phyloP scores from a whole-genome alignment of 2,329 filamentous ascomycete genomes.

The Alternaria alternata region DNA sequence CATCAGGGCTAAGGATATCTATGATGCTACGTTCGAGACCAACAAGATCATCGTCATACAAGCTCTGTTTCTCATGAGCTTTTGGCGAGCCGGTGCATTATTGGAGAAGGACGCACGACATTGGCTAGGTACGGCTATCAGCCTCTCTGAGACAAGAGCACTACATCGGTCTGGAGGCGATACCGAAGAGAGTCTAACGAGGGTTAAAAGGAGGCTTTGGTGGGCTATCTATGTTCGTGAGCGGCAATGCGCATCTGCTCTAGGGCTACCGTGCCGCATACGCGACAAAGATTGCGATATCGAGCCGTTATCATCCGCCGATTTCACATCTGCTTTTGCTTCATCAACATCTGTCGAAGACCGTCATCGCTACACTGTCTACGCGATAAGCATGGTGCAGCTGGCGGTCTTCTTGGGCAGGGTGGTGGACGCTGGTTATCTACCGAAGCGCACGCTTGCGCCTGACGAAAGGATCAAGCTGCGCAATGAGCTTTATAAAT shows the following conservation, averaged over 20 bases:
- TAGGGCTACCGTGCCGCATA: constrained; percentile 58
- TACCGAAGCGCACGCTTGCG: constrained; percentile 32
- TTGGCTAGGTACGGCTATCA: constrained; percentile 58
- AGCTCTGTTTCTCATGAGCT: constrained; percentile 63
- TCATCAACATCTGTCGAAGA: constrained; percentile 36
- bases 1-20: constrained; percentile 60
- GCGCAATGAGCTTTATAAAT: constrained; percentile 48
- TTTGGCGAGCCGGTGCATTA: constrained; percentile 61
- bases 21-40: constrained; percentile 63
- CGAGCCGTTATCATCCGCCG: constrained; percentile 47
- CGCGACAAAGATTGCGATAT: constrained; percentile 61
- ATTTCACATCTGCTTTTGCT: constrained; percentile 49
- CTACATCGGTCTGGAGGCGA: constrained; percentile 50
- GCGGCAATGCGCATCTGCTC: constrained; percentile 57
- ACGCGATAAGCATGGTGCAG: constrained; percentile 51
- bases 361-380: constrained; percentile 44
- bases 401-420: constrained; percentile 50
- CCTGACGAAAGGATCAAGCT: constrained; percentile 28
- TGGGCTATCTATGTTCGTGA: constrained; percentile 64
- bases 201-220: constrained; percentile 60
- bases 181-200: constrained; percentile 39
- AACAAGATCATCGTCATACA: constrained; percentile 61
- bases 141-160: constrained; percentile 60
- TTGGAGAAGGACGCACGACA: constrained; percentile 49
- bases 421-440: constrained; percentile 51